These are phyloP conservation scores for Cytidiella melzeri DNA, from an alignment of 768 basidiomycete genomes.

Conservation along the genomic window DNA sequence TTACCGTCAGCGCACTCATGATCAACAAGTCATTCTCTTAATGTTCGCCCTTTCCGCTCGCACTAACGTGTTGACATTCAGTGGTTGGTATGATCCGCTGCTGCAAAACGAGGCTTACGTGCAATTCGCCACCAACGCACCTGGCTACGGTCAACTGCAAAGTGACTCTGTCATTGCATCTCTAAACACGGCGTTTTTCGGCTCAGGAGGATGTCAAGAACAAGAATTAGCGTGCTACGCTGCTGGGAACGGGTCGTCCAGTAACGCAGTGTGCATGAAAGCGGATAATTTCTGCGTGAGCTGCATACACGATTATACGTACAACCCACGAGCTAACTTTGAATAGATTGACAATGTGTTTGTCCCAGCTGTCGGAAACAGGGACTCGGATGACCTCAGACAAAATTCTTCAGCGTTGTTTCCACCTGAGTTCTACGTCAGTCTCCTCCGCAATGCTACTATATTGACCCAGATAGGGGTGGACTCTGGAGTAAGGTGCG, in stretches of 20 bases:
- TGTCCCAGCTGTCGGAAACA: constrained; percentile 43
- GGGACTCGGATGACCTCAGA: constrained; percentile 51
- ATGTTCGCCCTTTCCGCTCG: not conserved
- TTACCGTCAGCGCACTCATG: constrained; percentile 55
- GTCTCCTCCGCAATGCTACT: constrained; percentile 33
- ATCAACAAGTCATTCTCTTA: constrained; percentile 29
- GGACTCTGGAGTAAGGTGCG: constrained; percentile 18
- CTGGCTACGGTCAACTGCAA: constrained; percentile 61
- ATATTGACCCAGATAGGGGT: constrained; percentile 45
- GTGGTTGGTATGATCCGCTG: constrained; percentile 63
- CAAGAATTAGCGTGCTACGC: constrained; percentile 52
- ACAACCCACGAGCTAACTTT: not conserved
- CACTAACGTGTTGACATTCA: constrained; percentile 22
- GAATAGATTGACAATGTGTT: constrained; percentile 41
- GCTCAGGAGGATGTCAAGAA: constrained; percentile 42
- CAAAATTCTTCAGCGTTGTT: constrained; percentile 48
- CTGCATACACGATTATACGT: not conserved
- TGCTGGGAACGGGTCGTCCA: constrained; percentile 40
- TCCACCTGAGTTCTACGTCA: constrained; percentile 51
- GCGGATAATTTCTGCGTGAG: constrained; percentile 56
- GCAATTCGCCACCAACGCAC: constrained; percentile 53
- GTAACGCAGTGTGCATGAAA: constrained; percentile 42
- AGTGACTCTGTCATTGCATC: constrained; percentile 36
- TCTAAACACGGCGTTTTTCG: constrained; percentile 45
- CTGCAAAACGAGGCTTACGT: constrained; percentile 58